Evolutionary conservation across 495 filamentous ascomycete species (phyloP).

Genomic region (Tuber aestivum): DNA sequence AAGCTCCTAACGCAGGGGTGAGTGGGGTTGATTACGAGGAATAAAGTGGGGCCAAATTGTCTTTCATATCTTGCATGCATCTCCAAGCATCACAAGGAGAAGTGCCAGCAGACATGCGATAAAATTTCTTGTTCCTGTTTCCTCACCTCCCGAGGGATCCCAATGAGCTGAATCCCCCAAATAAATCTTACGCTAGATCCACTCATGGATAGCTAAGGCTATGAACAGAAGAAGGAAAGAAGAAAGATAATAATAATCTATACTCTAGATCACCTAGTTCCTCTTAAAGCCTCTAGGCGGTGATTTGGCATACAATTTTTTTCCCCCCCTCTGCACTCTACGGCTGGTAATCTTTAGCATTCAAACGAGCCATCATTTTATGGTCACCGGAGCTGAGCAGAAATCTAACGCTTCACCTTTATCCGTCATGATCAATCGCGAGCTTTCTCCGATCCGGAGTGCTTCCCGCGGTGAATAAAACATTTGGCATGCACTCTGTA

Average conservation of each 20-base stretch:
- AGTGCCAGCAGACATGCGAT: background rate
- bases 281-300: background rate
- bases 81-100: background rate
- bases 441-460: background rate
- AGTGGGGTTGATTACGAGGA: background rate
- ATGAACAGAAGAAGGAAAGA: background rate
- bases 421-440: background rate
- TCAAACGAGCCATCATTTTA: background rate
- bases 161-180: background rate
- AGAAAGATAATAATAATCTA: background rate
- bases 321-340: no score
- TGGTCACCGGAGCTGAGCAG: background rate
- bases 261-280: background rate
- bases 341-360: background rate
- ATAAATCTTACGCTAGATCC: background rate
- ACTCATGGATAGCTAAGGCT: background rate
- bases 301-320: background rate
- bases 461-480: background rate
- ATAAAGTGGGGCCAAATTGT: conserved; percentile 5
- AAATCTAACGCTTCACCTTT: background rate
- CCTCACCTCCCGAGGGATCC: background rate
- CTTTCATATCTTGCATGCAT: background rate
- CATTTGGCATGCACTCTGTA: background rate
- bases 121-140: background rate
- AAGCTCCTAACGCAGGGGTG: background rate